These are phyloP conservation scores for Suillus bovinus DNA, from an alignment of 768 basidiomycete genomes.

Conservation along the genomic window DNA sequence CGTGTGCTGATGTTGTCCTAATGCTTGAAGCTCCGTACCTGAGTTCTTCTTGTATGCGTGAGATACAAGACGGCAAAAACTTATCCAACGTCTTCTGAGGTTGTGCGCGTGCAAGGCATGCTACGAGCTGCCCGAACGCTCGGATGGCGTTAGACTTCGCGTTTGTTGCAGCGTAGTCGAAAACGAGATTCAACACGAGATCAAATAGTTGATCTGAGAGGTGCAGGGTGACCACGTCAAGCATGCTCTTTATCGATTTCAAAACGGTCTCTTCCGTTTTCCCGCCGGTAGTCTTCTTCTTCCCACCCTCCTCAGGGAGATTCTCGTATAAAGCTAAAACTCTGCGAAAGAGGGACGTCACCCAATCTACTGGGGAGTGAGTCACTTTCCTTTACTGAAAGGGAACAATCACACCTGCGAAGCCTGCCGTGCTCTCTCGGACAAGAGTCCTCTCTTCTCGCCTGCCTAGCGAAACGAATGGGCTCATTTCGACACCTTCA, in stretches of 20 bases:
- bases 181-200: conserved; percentile 80
- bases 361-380: conserved; percentile 60
- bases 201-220: conserved; percentile 67
- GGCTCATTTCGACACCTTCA: conserved; percentile 44
- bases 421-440: conserved; percentile 75
- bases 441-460: conserved; percentile 74
- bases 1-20: conserved; percentile 74
- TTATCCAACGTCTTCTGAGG: conserved; percentile 75
- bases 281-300: conserved; percentile 82
- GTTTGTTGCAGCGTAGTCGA: conserved; percentile 86
- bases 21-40: conserved; percentile 88
- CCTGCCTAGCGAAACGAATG: conserved; percentile 41
- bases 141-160: conserved; percentile 89
- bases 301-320: conserved; percentile 92
- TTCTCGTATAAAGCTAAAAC: conserved; percentile 87
- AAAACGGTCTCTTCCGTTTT: conserved; percentile 76
- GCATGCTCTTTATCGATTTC: conserved; percentile 76
- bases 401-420: conserved; percentile 55
- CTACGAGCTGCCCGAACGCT: conserved; percentile 86
- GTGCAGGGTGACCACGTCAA: conserved; percentile 81
- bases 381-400: neutral
- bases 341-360: conserved; percentile 72
- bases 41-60: conserved; percentile 81
- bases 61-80: conserved; percentile 76
- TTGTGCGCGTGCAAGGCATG: conserved; percentile 77